Conservation (phyloP, 306 rosid species). For the Morella rubra region DNA sequence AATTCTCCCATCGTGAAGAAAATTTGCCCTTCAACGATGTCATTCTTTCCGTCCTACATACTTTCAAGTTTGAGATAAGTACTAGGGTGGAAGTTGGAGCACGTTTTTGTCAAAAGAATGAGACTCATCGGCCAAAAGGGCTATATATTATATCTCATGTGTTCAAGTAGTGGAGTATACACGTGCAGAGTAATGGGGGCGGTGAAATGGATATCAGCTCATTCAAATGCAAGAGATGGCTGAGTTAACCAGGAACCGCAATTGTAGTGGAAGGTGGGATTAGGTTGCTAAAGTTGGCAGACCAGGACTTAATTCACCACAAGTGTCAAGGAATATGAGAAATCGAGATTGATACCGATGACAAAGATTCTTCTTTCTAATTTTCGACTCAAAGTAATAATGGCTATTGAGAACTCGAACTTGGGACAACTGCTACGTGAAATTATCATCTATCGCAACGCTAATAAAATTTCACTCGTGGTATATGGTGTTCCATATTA, state of each 20-base stretch:
- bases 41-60: not conserved
- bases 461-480: not conserved
- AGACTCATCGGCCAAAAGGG: slow-evolving; percentile 39
- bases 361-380: no score
- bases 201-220: not conserved
- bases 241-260: not conserved
- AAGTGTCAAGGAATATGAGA: not conserved
- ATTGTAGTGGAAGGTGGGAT: slow-evolving; percentile 5
- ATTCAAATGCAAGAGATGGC: not conserved
- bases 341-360: no score
- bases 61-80: slow-evolving; percentile 21
- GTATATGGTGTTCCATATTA: not conserved
- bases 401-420: no score
- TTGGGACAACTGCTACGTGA: no score
- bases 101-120: slow-evolving; percentile 27
- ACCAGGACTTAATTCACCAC: slow-evolving; percentile 10
- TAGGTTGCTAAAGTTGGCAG: slow-evolving; percentile 15
- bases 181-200: slow-evolving; percentile 5
- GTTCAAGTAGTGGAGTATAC: slow-evolving; percentile 20
- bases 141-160: not conserved
- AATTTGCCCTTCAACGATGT: not conserved
- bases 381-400: no score
- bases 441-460: no score
- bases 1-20: slow-evolving; percentile 13
- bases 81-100: slow-evolving; percentile 34